Evolutionary conservation across 768 basidiomycete species (phyloP).

Genomic region (Udeniomyces megalosporus): DNA sequence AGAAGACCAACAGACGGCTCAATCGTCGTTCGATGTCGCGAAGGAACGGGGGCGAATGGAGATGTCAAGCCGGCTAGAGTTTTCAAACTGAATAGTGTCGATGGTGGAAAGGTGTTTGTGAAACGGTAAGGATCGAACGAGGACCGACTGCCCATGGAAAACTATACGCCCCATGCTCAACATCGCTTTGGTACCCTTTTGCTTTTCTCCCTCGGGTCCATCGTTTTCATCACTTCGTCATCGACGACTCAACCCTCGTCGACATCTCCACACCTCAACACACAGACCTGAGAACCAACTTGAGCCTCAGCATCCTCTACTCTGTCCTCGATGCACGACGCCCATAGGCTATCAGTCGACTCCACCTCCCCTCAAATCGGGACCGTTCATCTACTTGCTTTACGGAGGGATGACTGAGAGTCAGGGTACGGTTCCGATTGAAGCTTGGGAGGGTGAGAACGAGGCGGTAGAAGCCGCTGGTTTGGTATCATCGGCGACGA

Average conservation of each 20-base stretch:
- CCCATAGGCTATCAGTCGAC: conserved; percentile 13
- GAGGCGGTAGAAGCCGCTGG: not conserved
- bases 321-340: conserved; percentile 25
- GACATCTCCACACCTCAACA: not conserved
- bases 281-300: conserved; percentile 15
- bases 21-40: conserved; percentile 59
- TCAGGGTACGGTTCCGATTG: conserved; percentile 8
- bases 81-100: conserved; percentile 71
- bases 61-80: conserved; percentile 25
- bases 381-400: conserved; percentile 2
- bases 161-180: not conserved
- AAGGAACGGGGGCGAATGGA: too few species aligned
- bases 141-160: not conserved
- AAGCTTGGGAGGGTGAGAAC: conserved; percentile 17
- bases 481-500: too few species aligned
- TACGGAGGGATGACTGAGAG: conserved; percentile 13
- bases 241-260: not conserved
- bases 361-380: not conserved
- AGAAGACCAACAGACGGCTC: conserved; percentile 44
- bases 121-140: not conserved
- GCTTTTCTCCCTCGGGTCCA: not conserved
- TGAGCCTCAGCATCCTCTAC: conserved; percentile 26
- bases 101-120: conserved; percentile 33
- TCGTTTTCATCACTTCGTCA: not conserved
- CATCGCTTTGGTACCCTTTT: not conserved